Evolutionary conservation across 2,329 filamentous ascomycete species (phyloP), one percentile per base, ranked within the genome.

Genomic region (Alternaria incomplexa): DNA sequence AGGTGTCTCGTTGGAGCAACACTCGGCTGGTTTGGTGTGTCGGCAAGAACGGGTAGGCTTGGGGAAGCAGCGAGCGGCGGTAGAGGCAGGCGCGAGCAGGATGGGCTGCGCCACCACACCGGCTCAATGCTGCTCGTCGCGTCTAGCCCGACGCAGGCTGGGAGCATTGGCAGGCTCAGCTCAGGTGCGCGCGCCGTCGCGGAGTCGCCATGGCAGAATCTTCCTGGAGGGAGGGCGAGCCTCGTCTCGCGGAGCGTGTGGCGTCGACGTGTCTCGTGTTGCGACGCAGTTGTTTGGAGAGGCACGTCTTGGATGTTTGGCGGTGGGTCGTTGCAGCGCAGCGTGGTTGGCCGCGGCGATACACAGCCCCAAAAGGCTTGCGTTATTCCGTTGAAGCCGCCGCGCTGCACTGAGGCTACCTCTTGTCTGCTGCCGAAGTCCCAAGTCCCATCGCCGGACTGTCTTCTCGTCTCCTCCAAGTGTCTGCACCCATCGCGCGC

Each of bases 361-460:
- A 58, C 59, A 62, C 59, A 62, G 59, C 59, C 59, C 59, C 58
- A 48, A 61, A 44, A 47, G 58, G 58, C 58, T 61, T 61, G 58
- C 58, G 52, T 61, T 56, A 52, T 47, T 56, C 43, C 43, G 45
- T 47, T 47, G 30, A 48, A 23, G 20, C 36, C 44, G 57, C 57
- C 58, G 51, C 26, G 48, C 43, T 22, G 48, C 57, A 17, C 28
- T 54, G 43, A 47, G 48, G 26, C 56, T 52, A 6, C 17, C 28
- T 36, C 48, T 52, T 23, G 17, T 52, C 48, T 52, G 48, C 48
- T 23, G 56, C 23, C 56, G 56, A 26, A 28, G 20, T 44, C 32
- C 23, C 56, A 47, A 26, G 20, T 20, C 28, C 32, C 46, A 28
- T 44, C 46, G 30, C 56, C 44, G 9, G 30, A 46, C 26, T 48